phyloP scores from a whole-genome alignment of 2,329 filamentous ascomycete species.

The Fusarium camptoceras region DNA sequence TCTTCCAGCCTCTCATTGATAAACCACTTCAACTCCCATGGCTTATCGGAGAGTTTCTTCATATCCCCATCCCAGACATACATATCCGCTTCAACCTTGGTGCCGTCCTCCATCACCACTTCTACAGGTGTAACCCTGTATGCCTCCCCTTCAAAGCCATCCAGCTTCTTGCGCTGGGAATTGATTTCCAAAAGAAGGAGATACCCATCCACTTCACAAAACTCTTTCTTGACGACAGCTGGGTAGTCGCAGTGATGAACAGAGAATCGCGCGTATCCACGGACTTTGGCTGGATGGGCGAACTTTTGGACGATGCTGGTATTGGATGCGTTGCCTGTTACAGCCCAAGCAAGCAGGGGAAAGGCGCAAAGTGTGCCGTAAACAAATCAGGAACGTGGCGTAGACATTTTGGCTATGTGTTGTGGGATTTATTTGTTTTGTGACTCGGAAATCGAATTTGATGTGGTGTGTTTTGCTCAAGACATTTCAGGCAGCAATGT shows the following conservation, averaged over 20 bases:
- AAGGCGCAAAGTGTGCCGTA: background rate
- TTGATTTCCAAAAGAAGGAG: slow-evolving; percentile 38
- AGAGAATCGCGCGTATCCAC: slow-evolving; percentile 17
- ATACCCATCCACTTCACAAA: slow-evolving; percentile 39
- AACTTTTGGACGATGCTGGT: background rate
- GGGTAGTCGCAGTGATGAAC: slow-evolving; percentile 45
- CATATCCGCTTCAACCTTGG: slow-evolving; percentile 46
- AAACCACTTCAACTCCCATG: slow-evolving; percentile 42
- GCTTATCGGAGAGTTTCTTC: slow-evolving; percentile 21
- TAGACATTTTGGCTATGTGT: background rate
- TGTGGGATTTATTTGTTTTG: no score
- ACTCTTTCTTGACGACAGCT: slow-evolving; percentile 10
- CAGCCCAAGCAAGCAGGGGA: slow-evolving; percentile 40
- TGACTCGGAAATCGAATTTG: no score
- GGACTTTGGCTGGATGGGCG: slow-evolving; percentile 23
- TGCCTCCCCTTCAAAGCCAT: slow-evolving; percentile 49
- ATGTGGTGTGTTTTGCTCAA: no score
- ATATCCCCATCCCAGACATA: slow-evolving; percentile 47
- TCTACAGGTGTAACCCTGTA: slow-evolving; percentile 34
- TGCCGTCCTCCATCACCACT: slow-evolving; percentile 16
- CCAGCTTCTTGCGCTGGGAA: slow-evolving; percentile 49
- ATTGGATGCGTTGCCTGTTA: slow-evolving; percentile 46
- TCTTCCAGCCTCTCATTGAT: slow-evolving; percentile 37
- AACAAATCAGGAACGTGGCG: background rate
- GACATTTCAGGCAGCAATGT: no score